Evolutionary conservation across 225 moss, liverwort and hornwort species (phyloP), one percentile per base, ranked within the genome.

Genomic region (Marchantia polymorpha): DNA sequence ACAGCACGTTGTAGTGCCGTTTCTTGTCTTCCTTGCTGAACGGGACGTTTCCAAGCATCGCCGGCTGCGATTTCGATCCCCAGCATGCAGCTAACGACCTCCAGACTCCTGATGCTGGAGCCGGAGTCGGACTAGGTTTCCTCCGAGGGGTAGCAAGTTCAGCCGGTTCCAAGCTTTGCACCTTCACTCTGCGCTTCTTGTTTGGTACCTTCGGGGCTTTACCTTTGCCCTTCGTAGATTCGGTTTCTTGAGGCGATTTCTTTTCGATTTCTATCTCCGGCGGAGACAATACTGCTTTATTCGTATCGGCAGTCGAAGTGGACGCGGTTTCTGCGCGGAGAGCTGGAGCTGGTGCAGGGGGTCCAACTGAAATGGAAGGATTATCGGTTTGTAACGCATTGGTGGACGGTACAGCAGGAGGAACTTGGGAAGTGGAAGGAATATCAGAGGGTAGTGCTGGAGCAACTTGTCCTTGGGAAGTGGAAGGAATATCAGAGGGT

Each of bases 1-100:
- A 74, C 1, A 74, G 74, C 26, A 55, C 74, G 26, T 74, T 74
- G n/a, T 5, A 54, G 26, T 74, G 74, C 30, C 54, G 53, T 58
- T 74, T 74, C 17, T 58, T 58, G 14, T 7, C 6, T 8, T 56
- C 56, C 2, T 1, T 4, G 19, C 56, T 15, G 30, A 74, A 74
- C 74, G 56, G 17, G 30, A 54, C 25, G 30, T 74, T 74, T 8
- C 56, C 14, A 30, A 54, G 74, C 20, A 74, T 27, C 12, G 56
- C 74, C 74, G 23, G 53, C 15, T 26, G 53, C 27, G 54, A 31
- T 46, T 74, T 74, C 6, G 14, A 14, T 14, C 74, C 39, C 74
- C 74, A 74, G 26, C 23, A 27, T 14, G 10, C 54, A 12, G 54
- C 54, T 14, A 74, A 54, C 11, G 27, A 29, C 19, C 20, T 22